A percentile compares a stretch with the other conserved stretches of the same genome.
Conservation (phyloP, 2,329 filamentous ascomycete species). For the Colletotrichum destructivum region DNA sequence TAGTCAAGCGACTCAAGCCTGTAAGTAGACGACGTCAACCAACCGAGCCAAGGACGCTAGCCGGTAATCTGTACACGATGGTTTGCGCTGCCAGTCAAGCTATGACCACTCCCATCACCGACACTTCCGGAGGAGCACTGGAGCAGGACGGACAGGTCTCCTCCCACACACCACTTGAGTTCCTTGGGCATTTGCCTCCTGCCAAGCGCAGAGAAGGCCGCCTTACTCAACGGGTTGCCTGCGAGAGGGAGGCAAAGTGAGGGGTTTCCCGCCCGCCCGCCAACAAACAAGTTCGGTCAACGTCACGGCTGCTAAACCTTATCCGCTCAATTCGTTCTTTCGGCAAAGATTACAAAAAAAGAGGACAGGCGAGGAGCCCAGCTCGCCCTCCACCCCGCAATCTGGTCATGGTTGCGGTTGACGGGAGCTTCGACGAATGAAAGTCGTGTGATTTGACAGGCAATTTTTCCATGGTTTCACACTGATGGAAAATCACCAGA, state of each 20-base stretch:
- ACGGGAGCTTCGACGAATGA: constrained; percentile 24
- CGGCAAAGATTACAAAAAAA: constrained; percentile 10
- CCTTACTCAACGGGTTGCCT: constrained; percentile 13
- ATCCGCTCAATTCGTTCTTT: neutral
- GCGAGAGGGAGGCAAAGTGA: constrained; percentile 29
- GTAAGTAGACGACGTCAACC: no score
- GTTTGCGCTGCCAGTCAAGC: constrained; percentile 19
- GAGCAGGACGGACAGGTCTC: constrained; percentile 1
- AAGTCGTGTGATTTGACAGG: constrained; percentile 27
- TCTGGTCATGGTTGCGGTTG: constrained; percentile 3
- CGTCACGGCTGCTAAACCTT: constrained; percentile 1
- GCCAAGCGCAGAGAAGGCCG: neutral
- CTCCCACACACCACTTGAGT: constrained; percentile 5
- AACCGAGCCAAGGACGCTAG: constrained; percentile 19
- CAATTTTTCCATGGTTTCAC: constrained; percentile 5
- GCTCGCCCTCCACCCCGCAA: constrained; percentile 10
- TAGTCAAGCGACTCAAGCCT: no score
- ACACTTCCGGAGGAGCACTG: constrained; percentile 29
- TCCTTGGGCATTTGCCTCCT: constrained; percentile 7
- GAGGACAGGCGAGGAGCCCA: neutral
- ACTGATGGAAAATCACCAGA: constrained; percentile 25
- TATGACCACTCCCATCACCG: constrained; percentile 23
- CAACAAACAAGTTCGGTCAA: constrained; percentile 31
- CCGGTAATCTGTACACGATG: neutral
- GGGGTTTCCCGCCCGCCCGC: constrained; percentile 24